Evolutionary conservation across 495 filamentous ascomycete species (phyloP).

Genomic region (Neurospora hispaniola): DNA sequence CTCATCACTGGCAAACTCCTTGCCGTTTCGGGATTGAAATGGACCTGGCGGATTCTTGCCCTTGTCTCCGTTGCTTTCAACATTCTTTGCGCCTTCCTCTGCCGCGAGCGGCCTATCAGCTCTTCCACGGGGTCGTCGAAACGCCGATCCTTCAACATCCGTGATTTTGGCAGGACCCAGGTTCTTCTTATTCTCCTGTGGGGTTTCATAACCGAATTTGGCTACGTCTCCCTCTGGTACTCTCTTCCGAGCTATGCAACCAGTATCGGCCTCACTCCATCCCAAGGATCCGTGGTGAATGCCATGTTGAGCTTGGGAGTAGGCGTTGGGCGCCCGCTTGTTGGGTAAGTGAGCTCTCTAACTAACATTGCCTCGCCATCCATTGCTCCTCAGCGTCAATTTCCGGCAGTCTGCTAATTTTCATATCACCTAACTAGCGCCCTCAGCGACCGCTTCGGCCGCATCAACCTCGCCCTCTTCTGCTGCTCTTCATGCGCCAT

Average conservation of each 20-base stretch:
- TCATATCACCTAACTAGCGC: background rate
- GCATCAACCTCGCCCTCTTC: constrained; percentile 49
- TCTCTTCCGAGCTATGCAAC: constrained; percentile 53
- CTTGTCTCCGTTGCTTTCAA: constrained; percentile 42
- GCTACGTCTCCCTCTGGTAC: constrained; percentile 54
- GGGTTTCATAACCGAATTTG: constrained; percentile 59
- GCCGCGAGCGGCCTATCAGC: constrained; percentile 38
- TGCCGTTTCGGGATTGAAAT: constrained; percentile 37
- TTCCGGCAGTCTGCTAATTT: background rate
- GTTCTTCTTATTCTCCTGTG: constrained; percentile 51
- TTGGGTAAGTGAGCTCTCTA: constrained; percentile 35
- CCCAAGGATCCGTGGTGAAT: constrained; percentile 53
- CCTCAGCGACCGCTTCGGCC: constrained; percentile 49
- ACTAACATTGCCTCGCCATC: background rate
- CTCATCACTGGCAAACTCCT: constrained; percentile 45
- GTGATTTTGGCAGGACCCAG: constrained; percentile 32
- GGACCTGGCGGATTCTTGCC: constrained; percentile 51
- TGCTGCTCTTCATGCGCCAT: constrained; percentile 7
- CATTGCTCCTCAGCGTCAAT: background rate
- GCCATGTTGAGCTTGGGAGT: constrained; percentile 59
- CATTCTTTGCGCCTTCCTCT: constrained; percentile 39
- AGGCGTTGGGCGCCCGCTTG: constrained; percentile 50
- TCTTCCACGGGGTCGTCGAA: constrained; percentile 42
- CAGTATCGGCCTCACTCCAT: constrained; percentile 45
- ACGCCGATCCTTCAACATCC: background rate